Percentiles rank a stretch among this genome's conserved stretches.
Evolutionary conservation across 1,284 basidiomycete genomes (phyloP).

Genomic region (Wolfiporia cocos): DNA sequence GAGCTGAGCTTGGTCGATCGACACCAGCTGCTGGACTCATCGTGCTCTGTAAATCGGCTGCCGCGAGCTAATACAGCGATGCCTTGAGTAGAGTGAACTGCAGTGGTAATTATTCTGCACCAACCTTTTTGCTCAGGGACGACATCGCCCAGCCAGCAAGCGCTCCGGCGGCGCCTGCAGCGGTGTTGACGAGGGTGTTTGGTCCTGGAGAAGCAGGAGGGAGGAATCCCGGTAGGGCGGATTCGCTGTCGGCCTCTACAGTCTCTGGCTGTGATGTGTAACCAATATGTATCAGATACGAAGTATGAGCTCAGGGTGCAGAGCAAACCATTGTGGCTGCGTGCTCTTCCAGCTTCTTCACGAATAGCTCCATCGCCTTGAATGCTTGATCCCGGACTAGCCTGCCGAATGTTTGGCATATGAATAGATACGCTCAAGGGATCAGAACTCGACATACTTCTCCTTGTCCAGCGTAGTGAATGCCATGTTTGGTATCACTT

Average conservation of each 20-base stretch:
- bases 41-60: constrained; percentile 66
- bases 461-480: constrained; percentile 84
- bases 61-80: constrained; percentile 46
- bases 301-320: not conserved
- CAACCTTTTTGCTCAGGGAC: constrained; percentile 73
- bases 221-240: constrained; percentile 23
- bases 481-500: constrained; percentile 83
- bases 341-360: constrained; percentile 78
- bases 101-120: not conserved
- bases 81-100: not conserved
- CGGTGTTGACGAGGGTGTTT: constrained; percentile 68
- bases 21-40: constrained; percentile 35
- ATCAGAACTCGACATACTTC: constrained; percentile 52
- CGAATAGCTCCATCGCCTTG: constrained; percentile 82
- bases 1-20: constrained; percentile 26
- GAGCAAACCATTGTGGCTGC: constrained; percentile 69
- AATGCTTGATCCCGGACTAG: constrained; percentile 92
- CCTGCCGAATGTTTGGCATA: constrained; percentile 32
- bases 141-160: constrained; percentile 94
- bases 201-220: constrained; percentile 25
- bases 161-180: constrained; percentile 85
- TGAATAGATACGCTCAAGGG: not conserved
- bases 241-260: constrained; percentile 35
- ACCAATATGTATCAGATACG: not conserved
- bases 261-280: constrained; percentile 59